phyloP scores from a whole-genome alignment of 73 alveolate species.

The Durusdinium trenchii region DNA sequence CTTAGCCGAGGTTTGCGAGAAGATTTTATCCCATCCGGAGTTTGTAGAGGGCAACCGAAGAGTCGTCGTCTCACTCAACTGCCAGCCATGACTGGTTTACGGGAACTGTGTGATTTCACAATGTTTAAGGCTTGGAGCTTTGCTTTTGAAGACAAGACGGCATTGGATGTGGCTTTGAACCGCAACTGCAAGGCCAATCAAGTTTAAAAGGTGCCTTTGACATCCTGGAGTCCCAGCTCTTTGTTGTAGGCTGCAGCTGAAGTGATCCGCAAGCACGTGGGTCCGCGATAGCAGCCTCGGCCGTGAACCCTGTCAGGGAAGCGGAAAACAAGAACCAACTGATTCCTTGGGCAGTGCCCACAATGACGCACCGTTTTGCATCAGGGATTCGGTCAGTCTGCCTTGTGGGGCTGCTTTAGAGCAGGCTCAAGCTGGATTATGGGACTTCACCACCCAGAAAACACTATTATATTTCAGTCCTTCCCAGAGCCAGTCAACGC shows the following conservation, averaged over 20 bases:
- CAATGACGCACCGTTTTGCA: too few relatives aligned
- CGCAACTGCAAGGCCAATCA: constrained; percentile 51
- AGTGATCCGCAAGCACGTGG: constrained; percentile 28
- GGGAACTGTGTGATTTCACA: not conserved
- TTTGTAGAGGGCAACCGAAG: constrained; percentile 43
- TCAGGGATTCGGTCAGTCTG: too few relatives aligned
- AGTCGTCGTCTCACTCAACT: not conserved
- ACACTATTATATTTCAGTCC: too few relatives aligned
- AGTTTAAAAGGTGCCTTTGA: not conserved
- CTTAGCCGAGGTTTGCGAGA: constrained; percentile 6
- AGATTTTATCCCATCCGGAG: constrained; percentile 34
- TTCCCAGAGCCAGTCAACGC: too few relatives aligned
- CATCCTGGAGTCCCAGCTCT: not conserved
- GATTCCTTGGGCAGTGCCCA: too few relatives aligned
- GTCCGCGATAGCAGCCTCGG: not conserved
- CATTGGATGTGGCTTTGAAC: constrained; percentile 36
- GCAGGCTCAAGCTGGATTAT: too few relatives aligned
- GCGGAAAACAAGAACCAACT: too few relatives aligned
- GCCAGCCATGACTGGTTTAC: not conserved
- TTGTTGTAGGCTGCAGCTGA: constrained; percentile 26
- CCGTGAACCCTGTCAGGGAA: too few relatives aligned
- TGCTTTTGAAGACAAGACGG: constrained; percentile 42
- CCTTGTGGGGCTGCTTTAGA: too few relatives aligned
- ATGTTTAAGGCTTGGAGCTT: constrained; percentile 14
- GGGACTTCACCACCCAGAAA: too few relatives aligned